Evolutionary conservation across 768 basidiomycete genomes (phyloP).

Genomic region (Rhizopogon vinicolor): DNA sequence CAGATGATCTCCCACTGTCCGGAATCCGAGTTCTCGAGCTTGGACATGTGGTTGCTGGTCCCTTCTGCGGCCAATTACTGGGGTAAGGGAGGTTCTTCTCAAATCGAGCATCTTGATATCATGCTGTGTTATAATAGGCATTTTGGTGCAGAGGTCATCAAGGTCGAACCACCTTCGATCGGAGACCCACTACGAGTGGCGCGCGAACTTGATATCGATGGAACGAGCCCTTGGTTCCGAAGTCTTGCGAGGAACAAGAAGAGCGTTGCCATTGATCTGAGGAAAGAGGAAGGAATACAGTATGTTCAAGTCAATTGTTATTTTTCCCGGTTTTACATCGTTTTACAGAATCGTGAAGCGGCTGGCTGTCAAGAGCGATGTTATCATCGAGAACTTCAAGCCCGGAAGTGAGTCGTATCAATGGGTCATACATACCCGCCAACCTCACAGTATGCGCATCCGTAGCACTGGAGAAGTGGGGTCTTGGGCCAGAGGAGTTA

Average conservation of each 20-base stretch:
- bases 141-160: slow-evolving; percentile 71
- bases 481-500: slow-evolving; percentile 51
- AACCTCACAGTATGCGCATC: not conserved
- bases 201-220: slow-evolving; percentile 67
- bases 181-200: slow-evolving; percentile 70
- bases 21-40: slow-evolving; percentile 65
- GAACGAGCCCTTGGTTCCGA: slow-evolving; percentile 71
- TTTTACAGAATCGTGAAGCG: slow-evolving; percentile 49
- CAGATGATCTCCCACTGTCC: slow-evolving; percentile 47
- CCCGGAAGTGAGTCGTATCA: slow-evolving; percentile 53
- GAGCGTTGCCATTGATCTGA: slow-evolving; percentile 63
- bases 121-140: slow-evolving; percentile 34
- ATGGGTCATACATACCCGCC: not conserved
- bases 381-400: slow-evolving; percentile 69
- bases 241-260: slow-evolving; percentile 73
- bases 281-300: slow-evolving; percentile 51
- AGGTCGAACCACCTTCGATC: slow-evolving; percentile 56
- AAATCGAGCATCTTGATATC: not conserved
- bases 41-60: slow-evolving; percentile 71
- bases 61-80: slow-evolving; percentile 68
- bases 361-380: slow-evolving; percentile 63
- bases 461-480: slow-evolving; percentile 67
- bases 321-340: not conserved
- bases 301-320: slow-evolving; percentile 17
- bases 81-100: slow-evolving; percentile 37